Conservation (phyloP, 2,329 filamentous ascomycete genomes). For the Alternaria burnsii region DNA sequence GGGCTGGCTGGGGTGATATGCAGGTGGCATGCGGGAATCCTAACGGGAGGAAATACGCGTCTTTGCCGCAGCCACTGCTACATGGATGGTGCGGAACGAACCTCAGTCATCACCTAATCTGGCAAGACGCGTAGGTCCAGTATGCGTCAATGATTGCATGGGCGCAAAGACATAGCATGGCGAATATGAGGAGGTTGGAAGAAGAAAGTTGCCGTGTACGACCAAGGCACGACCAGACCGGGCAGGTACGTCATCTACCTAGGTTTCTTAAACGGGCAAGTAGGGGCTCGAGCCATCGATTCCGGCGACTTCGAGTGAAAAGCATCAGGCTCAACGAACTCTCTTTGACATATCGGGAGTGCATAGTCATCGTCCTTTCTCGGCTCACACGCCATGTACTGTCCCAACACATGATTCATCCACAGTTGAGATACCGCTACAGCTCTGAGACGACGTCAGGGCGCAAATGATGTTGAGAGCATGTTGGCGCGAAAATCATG, state of each 20-base stretch:
- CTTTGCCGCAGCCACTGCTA: neutral
- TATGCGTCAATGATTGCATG: neutral
- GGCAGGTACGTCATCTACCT: neutral
- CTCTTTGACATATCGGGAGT: neutral
- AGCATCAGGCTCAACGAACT: neutral
- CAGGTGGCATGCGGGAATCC: conserved; percentile 6
- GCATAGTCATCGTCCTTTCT: neutral
- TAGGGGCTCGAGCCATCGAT: neutral
- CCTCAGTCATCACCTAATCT: neutral
- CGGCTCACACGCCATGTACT: neutral
- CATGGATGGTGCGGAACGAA: neutral
- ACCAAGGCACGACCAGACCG: neutral
- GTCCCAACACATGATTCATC: neutral
- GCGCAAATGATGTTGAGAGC: neutral
- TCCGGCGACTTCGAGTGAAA: neutral
- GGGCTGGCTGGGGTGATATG: neutral
- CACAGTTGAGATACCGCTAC: neutral
- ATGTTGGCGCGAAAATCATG: neutral
- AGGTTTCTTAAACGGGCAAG: neutral
- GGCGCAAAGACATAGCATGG: neutral
- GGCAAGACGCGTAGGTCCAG: neutral
- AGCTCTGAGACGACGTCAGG: neutral
- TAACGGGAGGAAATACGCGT: conserved; percentile 1
- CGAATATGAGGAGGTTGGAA: neutral
- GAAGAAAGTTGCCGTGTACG: conserved; percentile 2